Evolutionary conservation across 345 rosid species (phyloP).

Genomic region (Citrus cavaleriei): DNA sequence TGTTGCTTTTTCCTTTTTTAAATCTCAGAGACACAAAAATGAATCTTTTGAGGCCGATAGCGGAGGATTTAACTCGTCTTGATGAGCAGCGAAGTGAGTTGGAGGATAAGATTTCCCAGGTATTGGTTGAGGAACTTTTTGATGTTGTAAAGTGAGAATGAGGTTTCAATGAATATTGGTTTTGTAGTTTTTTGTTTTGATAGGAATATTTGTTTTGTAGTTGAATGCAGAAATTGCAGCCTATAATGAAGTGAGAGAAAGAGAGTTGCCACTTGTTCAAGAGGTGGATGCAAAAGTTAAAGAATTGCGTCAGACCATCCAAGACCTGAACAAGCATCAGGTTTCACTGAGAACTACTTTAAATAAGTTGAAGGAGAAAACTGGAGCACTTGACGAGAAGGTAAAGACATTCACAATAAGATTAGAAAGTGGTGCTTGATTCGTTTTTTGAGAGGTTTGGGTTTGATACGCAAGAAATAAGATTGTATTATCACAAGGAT

Average conservation of each 20-base stretch:
- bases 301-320: constrained; percentile 59
- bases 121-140: constrained; percentile 19
- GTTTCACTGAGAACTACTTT: constrained; percentile 52
- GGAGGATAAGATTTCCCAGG: constrained; percentile 70
- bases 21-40: constrained; percentile 60
- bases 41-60: constrained; percentile 45
- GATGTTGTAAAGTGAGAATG: constrained; percentile 1
- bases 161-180: constrained; percentile 20
- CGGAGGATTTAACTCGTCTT: constrained; percentile 61
- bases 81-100: constrained; percentile 62
- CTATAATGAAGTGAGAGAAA: constrained; percentile 59
- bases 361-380: constrained; percentile 60
- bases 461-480: not conserved
- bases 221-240: constrained; percentile 70
- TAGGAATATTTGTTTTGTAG: constrained; percentile 32
- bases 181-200: constrained; percentile 41
- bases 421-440: not conserved
- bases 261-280: constrained; percentile 68
- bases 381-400: constrained; percentile 57
- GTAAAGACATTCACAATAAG: constrained; percentile 26
- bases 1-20: constrained; percentile 9
- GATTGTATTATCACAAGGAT: too few relatives aligned
- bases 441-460: not conserved
- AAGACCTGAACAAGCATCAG: constrained; percentile 73
- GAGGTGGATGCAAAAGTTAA: constrained; percentile 58